These are phyloP conservation scores for Peronospora farinosa DNA, from an alignment of 352 stramenopile genomes.

Conservation along the genomic window DNA sequence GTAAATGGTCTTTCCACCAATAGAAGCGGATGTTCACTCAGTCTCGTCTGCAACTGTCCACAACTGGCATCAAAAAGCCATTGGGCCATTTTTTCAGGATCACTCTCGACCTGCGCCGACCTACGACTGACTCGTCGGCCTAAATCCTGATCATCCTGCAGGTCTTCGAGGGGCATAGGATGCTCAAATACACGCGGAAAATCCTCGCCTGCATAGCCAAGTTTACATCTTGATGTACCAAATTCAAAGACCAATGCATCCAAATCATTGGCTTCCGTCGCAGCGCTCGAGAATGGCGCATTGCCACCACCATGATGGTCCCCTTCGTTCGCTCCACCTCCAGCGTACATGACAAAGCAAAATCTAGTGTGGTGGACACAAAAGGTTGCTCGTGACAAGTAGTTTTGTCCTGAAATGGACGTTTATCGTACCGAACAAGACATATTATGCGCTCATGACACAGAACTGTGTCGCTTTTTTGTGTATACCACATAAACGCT, in stretches of 20 bases:
- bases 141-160: constrained; percentile 17
- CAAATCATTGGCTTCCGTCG: constrained; percentile 63
- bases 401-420: too few species aligned
- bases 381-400: too few species aligned
- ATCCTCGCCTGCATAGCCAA: constrained; percentile 86
- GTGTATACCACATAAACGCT: too few species aligned
- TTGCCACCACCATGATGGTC: constrained; percentile 24
- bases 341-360: constrained; percentile 26
- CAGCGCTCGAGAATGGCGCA: constrained; percentile 36
- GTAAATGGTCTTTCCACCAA: constrained; percentile 62
- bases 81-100: constrained; percentile 53
- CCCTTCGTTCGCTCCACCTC: constrained; percentile 27
- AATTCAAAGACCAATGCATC: constrained; percentile 79
- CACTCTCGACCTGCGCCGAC: constrained; percentile 47
- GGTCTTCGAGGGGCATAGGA: constrained; percentile 18
- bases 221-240: constrained; percentile 64
- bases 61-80: constrained; percentile 60
- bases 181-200: constrained; percentile 71
- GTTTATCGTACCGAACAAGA: too few species aligned
- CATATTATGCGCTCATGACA: too few species aligned
- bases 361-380: too few species aligned
- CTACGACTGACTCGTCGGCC: constrained; percentile 7
- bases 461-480: too few species aligned
- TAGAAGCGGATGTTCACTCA: constrained; percentile 62
- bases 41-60: constrained; percentile 40